These are phyloP conservation scores for Leishmania tropica DNA, from an alignment of 208 protist genomes.

Conservation along the genomic window DNA sequence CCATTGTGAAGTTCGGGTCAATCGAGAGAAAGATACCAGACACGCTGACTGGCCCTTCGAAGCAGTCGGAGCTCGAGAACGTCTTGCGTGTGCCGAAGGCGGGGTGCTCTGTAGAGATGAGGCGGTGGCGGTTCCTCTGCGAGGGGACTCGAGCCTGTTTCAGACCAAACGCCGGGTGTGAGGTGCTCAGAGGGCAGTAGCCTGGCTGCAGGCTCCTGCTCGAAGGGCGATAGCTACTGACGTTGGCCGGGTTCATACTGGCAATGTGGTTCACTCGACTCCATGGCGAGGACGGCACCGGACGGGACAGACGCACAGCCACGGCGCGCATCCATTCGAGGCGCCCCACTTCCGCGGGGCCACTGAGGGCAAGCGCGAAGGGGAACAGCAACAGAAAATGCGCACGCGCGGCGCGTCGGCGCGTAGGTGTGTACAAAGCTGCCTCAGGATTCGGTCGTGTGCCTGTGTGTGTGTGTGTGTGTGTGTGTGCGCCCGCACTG, in stretches of 20 bases:
- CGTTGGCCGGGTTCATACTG: conserved; percentile 37
- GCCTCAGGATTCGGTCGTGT: not conserved
- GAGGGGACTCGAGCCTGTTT: conserved; percentile 51
- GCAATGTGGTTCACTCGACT: conserved; percentile 22
- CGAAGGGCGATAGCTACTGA: conserved; percentile 21
- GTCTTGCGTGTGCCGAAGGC: conserved; percentile 62
- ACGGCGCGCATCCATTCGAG: conserved; percentile 1
- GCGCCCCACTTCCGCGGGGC: not conserved
- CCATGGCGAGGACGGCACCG: not conserved
- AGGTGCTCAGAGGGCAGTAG: conserved; percentile 54
- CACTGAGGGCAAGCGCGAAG: not conserved
- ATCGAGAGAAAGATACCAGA: conserved; percentile 84
- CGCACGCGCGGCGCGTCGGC: not conserved
- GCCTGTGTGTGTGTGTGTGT: not conserved
- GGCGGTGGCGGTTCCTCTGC: conserved; percentile 13
- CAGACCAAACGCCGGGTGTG: conserved; percentile 75
- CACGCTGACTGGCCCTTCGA: conserved; percentile 70
- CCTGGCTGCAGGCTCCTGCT: conserved; percentile 33
- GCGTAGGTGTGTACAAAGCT: not conserved
- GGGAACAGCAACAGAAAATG: not conserved
- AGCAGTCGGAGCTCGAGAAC: conserved; percentile 53
- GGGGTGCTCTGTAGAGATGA: conserved; percentile 77
- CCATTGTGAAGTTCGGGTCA: conserved; percentile 70
- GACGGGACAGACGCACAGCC: not conserved
- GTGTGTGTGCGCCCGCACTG: not conserved